phyloP scores from a whole-genome alignment of 345 rosid species.

The Brassica carinata region DNA sequence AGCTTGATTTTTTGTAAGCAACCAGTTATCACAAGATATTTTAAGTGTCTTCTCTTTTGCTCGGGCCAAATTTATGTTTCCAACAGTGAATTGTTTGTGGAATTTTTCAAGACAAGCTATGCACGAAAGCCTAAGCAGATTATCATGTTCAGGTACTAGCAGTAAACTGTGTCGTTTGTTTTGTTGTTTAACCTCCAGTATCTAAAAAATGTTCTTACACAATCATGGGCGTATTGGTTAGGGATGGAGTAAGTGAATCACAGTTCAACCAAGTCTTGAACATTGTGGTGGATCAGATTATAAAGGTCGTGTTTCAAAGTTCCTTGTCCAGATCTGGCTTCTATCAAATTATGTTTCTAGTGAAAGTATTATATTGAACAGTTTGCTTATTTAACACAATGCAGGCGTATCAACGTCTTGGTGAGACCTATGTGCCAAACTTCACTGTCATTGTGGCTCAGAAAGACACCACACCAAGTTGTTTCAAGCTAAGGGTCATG shows the following conservation, averaged over 20 bases:
- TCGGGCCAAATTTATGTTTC: not conserved
- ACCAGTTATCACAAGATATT: not conserved
- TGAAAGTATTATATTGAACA: too few species aligned
- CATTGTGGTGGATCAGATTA: slow-evolving; percentile 59
- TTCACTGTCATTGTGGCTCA: too few species aligned
- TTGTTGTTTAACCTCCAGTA: not conserved
- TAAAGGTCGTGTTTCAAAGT: too few species aligned
- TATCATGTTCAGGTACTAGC: slow-evolving; percentile 72
- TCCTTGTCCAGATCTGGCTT: too few species aligned
- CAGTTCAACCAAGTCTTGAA: slow-evolving; percentile 57
- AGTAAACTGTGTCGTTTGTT: not conserved
- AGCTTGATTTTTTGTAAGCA: not conserved
- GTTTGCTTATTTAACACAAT: too few species aligned
- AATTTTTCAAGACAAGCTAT: slow-evolving; percentile 61
- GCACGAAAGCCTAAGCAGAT: slow-evolving; percentile 69
- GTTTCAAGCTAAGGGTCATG: slow-evolving; percentile 53
- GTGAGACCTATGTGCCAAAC: too few species aligned
- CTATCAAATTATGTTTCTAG: too few species aligned
- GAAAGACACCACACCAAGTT: too few species aligned
- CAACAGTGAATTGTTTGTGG: slow-evolving; percentile 66
- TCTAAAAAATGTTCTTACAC: not conserved
- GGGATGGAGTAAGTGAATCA: slow-evolving; percentile 91
- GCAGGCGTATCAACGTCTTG: too few species aligned
- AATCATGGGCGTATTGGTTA: slow-evolving; percentile 32
- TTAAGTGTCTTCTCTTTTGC: not conserved